Evolutionary conservation across 1,284 basidiomycete genomes (phyloP).

Genomic region (Termitomyces sp.): DNA sequence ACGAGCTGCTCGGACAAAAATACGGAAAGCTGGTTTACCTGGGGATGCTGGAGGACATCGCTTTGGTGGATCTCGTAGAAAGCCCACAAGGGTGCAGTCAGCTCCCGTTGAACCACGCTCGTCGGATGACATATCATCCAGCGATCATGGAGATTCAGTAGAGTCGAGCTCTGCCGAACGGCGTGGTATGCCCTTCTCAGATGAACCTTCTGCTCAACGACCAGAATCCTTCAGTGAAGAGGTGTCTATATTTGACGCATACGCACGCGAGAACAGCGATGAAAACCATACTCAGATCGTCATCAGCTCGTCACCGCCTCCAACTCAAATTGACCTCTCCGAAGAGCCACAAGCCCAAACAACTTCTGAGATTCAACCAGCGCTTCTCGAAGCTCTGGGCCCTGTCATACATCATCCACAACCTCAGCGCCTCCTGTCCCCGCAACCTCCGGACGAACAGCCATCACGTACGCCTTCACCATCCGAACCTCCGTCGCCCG

Average conservation of each 20-base stretch:
- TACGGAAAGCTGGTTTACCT: conserved; percentile 79
- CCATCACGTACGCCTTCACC: conserved; percentile 46
- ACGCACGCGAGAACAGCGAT: conserved; percentile 53
- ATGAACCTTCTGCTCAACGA: conserved; percentile 39
- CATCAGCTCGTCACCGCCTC: conserved; percentile 33
- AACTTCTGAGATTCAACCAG: conserved; percentile 27
- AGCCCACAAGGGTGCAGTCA: conserved; percentile 33
- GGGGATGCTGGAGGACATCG: conserved; percentile 80
- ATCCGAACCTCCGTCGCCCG: conserved; percentile 22
- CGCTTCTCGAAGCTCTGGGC: conserved; percentile 33
- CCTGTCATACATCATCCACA: conserved; percentile 56
- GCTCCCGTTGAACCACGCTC: conserved; percentile 40
- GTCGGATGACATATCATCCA: conserved; percentile 63
- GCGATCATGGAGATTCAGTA: conserved; percentile 55
- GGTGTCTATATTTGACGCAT: conserved; percentile 77
- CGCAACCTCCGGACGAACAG: conserved; percentile 31
- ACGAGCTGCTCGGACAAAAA: conserved; percentile 90
- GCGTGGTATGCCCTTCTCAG: conserved; percentile 42
- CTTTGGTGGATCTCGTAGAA: conserved; percentile 57
- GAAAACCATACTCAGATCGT: conserved; percentile 29
- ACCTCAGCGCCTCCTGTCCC: conserved; percentile 44
- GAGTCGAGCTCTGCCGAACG: conserved; percentile 26
- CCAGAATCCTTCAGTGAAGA: conserved; percentile 78
- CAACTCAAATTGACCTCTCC: conserved; percentile 27
- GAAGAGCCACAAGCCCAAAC: conserved; percentile 25